Base-by-base conservation (phyloP, 2,329 filamentous ascomycete species). In the Aspergillus versicolor region DNA sequence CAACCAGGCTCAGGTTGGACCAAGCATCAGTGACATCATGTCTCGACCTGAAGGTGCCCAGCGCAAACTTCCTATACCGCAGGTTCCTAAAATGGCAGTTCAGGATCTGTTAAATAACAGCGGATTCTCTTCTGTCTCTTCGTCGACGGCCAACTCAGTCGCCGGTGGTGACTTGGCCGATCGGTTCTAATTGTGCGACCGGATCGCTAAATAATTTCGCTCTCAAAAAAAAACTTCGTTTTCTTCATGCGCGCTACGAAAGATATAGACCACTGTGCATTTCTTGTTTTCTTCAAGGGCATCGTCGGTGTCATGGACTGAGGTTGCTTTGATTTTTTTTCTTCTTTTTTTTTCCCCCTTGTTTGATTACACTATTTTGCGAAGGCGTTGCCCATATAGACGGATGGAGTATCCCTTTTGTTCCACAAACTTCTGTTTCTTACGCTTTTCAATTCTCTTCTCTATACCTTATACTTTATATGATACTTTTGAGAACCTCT, bases 11-110 rank as follows among this genome's bases (percentile, higher is more conserved):
- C 79, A 83, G 65, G 84, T 81, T 55, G 92, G 92, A 41, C 84
- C 95, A 57, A 89, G 91, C 40, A 88, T 97, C 66, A 90, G 88
- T 58, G 93, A 97, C 73, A 97, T 97, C 69, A 94, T 97, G 79
- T 91, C 89, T 70, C 88, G 89, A 65, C 84, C 91, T 1, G 92
- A 97, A 62, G 91, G 91, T 38, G 88, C 89, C 22, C 90, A 94
- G 77, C 82, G 93, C 66, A 97, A 97, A 75, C 81, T 97, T 17
- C 93, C 93, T 0, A 90, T 96, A 15, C 92, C 92, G 5, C 90
- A 93, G 75, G 84, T 92, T 3, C 91, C 91, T 54, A 94, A 94
- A 74, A 89, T 96, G 43, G 89, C 89, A 2, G 88, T 95, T 5
- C 89, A 93, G 66, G 93, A 97, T 67, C 82, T 97, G 55, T 79